Evolutionary conservation across 768 basidiomycete species (phyloP).

Genomic region (Gautieria morchelliformis): DNA sequence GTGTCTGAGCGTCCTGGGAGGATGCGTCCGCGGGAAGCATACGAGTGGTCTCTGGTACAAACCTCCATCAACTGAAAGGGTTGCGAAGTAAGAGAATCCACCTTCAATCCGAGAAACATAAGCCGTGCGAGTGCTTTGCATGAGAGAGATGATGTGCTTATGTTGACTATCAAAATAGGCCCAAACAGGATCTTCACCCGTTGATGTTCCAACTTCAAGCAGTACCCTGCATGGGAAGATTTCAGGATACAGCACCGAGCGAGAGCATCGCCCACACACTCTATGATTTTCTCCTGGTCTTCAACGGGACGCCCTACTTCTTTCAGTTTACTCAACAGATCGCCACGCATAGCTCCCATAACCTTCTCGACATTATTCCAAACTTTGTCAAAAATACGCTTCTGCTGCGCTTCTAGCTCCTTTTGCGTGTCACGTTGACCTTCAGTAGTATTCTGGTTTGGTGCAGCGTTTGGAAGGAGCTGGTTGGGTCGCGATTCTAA

Average conservation of each 20-base stretch:
- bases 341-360: slow-evolving; percentile 81
- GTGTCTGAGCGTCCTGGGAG: slow-evolving; percentile 23
- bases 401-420: slow-evolving; percentile 61
- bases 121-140: slow-evolving; percentile 52
- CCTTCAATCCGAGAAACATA: slow-evolving; percentile 43
- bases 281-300: slow-evolving; percentile 94
- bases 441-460: slow-evolving; percentile 24
- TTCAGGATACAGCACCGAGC: background rate
- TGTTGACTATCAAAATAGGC: slow-evolving; percentile 93
- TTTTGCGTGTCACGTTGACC: slow-evolving; percentile 45
- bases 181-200: slow-evolving; percentile 89
- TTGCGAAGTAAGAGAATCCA: slow-evolving; percentile 10
- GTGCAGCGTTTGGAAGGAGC: slow-evolving; percentile 47
- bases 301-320: slow-evolving; percentile 75
- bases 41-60: background rate
- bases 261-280: slow-evolving; percentile 45
- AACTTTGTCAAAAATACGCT: slow-evolving; percentile 89
- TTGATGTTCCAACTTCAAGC: slow-evolving; percentile 59
- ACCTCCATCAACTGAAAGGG: background rate
- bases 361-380: slow-evolving; percentile 94
- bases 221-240: slow-evolving; percentile 49
- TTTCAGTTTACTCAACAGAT: slow-evolving; percentile 68
- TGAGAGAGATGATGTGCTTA: slow-evolving; percentile 68
- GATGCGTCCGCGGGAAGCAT: background rate
- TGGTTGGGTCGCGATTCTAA: slow-evolving; percentile 86